phyloP scores from a whole-genome alignment of 352 stramenopile species.

The Globisporangium paddicum region DNA sequence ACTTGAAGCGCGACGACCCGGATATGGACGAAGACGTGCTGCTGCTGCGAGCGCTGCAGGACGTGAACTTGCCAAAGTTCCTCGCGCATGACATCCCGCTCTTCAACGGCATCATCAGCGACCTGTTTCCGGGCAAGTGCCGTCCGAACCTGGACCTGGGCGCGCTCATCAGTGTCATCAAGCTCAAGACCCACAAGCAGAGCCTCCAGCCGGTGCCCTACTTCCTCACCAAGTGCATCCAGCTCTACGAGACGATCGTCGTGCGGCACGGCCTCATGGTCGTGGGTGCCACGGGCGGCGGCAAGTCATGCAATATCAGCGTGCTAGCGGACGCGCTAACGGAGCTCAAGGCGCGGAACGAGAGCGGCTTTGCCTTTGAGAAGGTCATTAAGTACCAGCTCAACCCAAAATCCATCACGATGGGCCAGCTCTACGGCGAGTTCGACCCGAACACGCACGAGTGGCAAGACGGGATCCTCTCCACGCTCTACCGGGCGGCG shows the following conservation, averaged over 20 bases:
- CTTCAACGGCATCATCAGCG: conserved; percentile 94
- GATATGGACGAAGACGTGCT: conserved; percentile 93
- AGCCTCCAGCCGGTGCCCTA: conserved; percentile 88
- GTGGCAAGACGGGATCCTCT: conserved; percentile 95
- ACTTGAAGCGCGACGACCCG: conserved; percentile 89
- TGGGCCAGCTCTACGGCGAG: conserved; percentile 94
- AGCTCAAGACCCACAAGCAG: conserved; percentile 75
- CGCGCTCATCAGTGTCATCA: conserved; percentile 87
- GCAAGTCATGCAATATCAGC: conserved; percentile 90
- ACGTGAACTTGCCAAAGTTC: conserved; percentile 96
- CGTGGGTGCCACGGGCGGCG: conserved; percentile 87
- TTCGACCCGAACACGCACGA: conserved; percentile 95
- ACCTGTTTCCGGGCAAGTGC: conserved; percentile 92
- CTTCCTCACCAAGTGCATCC: conserved; percentile 93
- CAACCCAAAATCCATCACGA: conserved; percentile 95
- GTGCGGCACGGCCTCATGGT: conserved; percentile 96
- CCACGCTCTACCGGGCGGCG: conserved; percentile 89
- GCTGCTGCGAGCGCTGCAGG: conserved; percentile 91
- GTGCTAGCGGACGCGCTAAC: conserved; percentile 89
- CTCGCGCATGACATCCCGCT: conserved; percentile 93
- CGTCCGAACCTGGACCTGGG: conserved; percentile 86
- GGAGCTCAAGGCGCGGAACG: conserved; percentile 71
- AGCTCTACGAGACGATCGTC: conserved; percentile 94
- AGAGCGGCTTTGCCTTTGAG: conserved; percentile 86
- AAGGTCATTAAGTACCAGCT: conserved; percentile 89